Base-by-base conservation (phyloP, 176 grass and related monocot genomes). In the Pontederia paniculata region DNA sequence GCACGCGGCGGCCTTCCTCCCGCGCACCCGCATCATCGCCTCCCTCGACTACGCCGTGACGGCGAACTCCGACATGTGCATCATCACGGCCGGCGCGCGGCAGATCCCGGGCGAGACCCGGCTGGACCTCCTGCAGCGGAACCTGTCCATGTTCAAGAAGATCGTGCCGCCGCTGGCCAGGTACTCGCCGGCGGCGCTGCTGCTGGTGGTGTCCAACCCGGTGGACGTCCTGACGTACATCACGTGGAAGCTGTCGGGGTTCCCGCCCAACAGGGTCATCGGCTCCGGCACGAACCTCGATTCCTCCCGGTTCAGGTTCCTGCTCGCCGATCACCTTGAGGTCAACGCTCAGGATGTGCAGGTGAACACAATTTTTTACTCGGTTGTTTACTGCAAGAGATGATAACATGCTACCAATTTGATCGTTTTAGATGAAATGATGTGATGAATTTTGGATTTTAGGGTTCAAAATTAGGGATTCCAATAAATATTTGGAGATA, bases 1-100 rank as follows among this genome's bases (percentile, higher is more conserved):
- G 78, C 91, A 97, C 68, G 82, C 85, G 14, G 90, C 90, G n/a
- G 90, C 90, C 19, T 95, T 95, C 79, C 73, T 95, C 4, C 90
- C 90, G 0, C 85, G 82, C 28, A 78, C 79, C 19, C 79, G 79
- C 49, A 79, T 95, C 2, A 56, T 70, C 0, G 82, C 82, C 42
- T 73, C 60, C 47, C 77, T 78, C 0, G 85, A 89, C 59, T 15
- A 77, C 9, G 17, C 62, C 1, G 58, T 95, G 1, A 89, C 90
- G 22, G 10, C 2, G 0, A 56, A 67, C 2, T 89, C 85, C 0
- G 85, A 95, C 70, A 65, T 95, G 0, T 85, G 61, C 54, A 78
- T 88, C 70, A 70, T 88, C 3, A 94, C 88, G 0, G 88, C 88
- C 0, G 83, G 83, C 0, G 88, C 88, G 0, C 17, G 88, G 8